Evolutionary conservation across 768 basidiomycete genomes (phyloP).

Genomic region (Boletus rubescentipes): DNA sequence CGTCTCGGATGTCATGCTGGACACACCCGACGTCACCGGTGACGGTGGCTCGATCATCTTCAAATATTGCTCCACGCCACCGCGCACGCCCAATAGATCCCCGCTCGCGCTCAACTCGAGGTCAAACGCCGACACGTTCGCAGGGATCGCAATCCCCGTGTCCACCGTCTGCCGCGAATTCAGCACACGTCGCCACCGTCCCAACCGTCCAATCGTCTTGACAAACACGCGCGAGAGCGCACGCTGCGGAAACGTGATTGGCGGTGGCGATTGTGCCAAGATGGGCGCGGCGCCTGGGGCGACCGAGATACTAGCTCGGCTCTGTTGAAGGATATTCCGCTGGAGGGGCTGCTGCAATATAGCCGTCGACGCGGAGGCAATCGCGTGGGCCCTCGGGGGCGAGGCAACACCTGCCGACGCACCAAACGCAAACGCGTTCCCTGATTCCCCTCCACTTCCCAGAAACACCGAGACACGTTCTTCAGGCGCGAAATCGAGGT

Average conservation of each 20-base stretch:
- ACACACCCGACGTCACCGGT: slow-evolving; percentile 15
- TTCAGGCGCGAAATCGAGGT: slow-evolving; percentile 70
- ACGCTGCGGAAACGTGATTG: slow-evolving; percentile 52
- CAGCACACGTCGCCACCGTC: slow-evolving; percentile 79
- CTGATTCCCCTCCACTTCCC: slow-evolving; percentile 37
- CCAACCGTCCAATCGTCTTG: slow-evolving; percentile 79
- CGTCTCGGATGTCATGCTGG: slow-evolving; percentile 2
- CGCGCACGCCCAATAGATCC: slow-evolving; percentile 59
- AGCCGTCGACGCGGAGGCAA: slow-evolving; percentile 55
- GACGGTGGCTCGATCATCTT: slow-evolving; percentile 48
- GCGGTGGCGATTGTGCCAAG: slow-evolving; percentile 36
- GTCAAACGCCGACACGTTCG: slow-evolving; percentile 70
- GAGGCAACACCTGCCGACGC: slow-evolving; percentile 22
- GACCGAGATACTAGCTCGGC: slow-evolving; percentile 35
- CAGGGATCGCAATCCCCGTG: slow-evolving; percentile 35
- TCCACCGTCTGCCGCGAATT: slow-evolving; percentile 44
- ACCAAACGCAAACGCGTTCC: slow-evolving; percentile 44
- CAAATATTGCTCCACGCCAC: slow-evolving; percentile 67
- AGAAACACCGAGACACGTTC: slow-evolving; percentile 42
- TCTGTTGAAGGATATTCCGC: slow-evolving; percentile 49
- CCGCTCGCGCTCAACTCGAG: slow-evolving; percentile 59
- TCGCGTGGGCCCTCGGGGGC: slow-evolving; percentile 43
- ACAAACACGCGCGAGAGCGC: slow-evolving; percentile 74
- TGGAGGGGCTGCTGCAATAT: slow-evolving; percentile 65
- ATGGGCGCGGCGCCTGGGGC: slow-evolving; percentile 17